A percentile compares a stretch with the other conserved stretches of the same genome.
Evolutionary conservation across 2,329 filamentous ascomycete genomes (phyloP).

Genomic region (Simplicillium aogashimaense): DNA sequence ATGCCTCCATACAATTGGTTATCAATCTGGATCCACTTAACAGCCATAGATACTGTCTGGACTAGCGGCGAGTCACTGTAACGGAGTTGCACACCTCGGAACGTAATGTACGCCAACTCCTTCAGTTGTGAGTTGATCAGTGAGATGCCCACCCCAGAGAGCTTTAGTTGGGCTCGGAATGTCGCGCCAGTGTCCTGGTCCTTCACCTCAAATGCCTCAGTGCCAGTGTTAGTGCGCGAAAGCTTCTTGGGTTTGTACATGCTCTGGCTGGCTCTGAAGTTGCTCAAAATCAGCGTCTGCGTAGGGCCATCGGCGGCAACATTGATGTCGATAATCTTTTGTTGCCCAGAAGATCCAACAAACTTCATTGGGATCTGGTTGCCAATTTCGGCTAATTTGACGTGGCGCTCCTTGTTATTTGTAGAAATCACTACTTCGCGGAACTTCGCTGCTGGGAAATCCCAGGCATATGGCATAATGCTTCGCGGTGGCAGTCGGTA

Average conservation of each 20-base stretch:
- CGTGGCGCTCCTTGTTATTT: constrained; percentile 58
- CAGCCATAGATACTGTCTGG: constrained; percentile 79
- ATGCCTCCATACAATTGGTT: constrained; percentile 98
- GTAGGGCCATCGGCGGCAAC: constrained; percentile 93
- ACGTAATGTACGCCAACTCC: constrained; percentile 87
- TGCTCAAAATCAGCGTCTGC: constrained; percentile 86
- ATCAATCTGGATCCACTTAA: constrained; percentile 99
- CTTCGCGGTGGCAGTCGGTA: constrained; percentile 88
- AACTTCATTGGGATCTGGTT: constrained; percentile 94
- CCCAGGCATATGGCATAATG: constrained; percentile 99
- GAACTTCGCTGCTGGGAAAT: constrained; percentile 94
- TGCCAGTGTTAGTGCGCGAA: constrained; percentile 35
- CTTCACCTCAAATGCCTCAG: constrained; percentile 78
- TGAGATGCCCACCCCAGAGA: constrained; percentile 87
- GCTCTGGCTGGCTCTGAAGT: constrained; percentile 88
- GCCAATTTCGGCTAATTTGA: constrained; percentile 93
- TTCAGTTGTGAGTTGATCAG: constrained; percentile 86
- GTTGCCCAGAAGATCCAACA: constrained; percentile 52
- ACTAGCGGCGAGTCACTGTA: constrained; percentile 91
- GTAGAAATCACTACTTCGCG: constrained; percentile 73
- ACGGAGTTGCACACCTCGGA: constrained; percentile 81
- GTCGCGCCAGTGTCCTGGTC: constrained; percentile 79
- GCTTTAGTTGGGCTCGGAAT: constrained; percentile 78
- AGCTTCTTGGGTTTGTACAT: constrained; percentile 60
- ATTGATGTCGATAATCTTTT: constrained; percentile 93